A percentile compares a stretch with the other conserved stretches of the same genome.
Conservation (phyloP, 2,329 filamentous ascomycete species). For the Monosporascus ibericus region DNA sequence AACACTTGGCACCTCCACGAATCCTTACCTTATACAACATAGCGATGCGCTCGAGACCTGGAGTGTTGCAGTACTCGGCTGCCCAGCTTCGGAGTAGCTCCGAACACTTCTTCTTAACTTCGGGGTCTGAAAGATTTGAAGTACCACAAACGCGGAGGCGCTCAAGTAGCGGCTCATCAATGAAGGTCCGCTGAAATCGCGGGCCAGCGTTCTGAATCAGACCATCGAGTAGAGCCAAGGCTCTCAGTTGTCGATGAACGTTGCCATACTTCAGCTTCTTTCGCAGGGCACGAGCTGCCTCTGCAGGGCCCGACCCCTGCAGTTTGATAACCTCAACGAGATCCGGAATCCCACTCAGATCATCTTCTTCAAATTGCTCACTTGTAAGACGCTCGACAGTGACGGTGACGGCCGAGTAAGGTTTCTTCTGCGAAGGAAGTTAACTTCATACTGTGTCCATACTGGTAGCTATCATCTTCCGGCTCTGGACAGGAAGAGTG, state of each 20-base stretch:
- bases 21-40: constrained; percentile 59
- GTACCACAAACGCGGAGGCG: constrained; percentile 82
- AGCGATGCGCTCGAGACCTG: constrained; percentile 75
- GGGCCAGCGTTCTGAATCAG: constrained; percentile 91
- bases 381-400: constrained; percentile 86
- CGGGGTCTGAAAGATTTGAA: constrained; percentile 74
- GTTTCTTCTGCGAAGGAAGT: constrained; percentile 57
- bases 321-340: constrained; percentile 91
- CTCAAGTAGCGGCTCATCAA: constrained; percentile 86
- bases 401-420: constrained; percentile 89
- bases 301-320: constrained; percentile 77
- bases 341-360: constrained; percentile 85
- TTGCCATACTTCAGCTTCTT: constrained; percentile 99
- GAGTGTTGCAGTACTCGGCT: constrained; percentile 69
- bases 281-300: constrained; percentile 84
- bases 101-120: constrained; percentile 84
- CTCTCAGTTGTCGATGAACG: constrained; percentile 84
- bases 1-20: background rate
- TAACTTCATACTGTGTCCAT: background rate
- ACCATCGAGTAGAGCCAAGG: constrained; percentile 83
- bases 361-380: constrained; percentile 85
- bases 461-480: no score
- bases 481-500: no score
- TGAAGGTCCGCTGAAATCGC: constrained; percentile 80
- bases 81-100: constrained; percentile 85